Percentiles rank a stretch among this genome's conserved stretches.
phyloP scores from a whole-genome alignment of 164 flowering plant genomes.

The Stephania yunnanensis region DNA sequence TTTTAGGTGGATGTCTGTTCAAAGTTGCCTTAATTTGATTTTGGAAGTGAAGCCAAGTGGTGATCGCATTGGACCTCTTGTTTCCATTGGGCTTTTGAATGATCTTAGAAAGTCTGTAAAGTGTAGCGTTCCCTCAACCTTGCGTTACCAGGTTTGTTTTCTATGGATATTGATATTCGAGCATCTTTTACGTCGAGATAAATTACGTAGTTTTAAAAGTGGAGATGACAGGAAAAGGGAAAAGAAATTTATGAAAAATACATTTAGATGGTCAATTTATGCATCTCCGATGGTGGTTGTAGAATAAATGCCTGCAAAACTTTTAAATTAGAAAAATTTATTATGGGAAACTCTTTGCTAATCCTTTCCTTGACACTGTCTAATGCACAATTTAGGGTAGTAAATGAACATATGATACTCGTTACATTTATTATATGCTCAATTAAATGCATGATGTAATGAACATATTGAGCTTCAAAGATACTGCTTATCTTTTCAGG shows the following conservation, averaged over 20 bases:
- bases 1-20: conserved; percentile 57
- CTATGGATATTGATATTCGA: neutral
- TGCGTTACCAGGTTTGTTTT: conserved; percentile 52
- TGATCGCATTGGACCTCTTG: conserved; percentile 73
- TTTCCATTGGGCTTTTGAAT: conserved; percentile 48
- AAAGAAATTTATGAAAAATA: neutral
- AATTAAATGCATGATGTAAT: neutral
- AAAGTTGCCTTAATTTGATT: conserved; percentile 45
- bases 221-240: neutral
- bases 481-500: conserved; percentile 39
- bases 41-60: conserved; percentile 46
- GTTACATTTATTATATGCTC: neutral
- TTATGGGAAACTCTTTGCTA: neutral
- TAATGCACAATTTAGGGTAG: neutral
- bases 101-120: conserved; percentile 30
- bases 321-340: neutral
- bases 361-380: neutral
- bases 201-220: neutral
- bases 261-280: neutral
- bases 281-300: neutral
- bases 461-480: neutral
- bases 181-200: neutral
- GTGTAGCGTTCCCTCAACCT: conserved; percentile 33
- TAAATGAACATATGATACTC: neutral
- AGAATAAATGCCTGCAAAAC: neutral